These are phyloP conservation scores for Dactylorhiza incarnata DNA, from an alignment of 106 monocot genomes.

Conservation along the genomic window DNA sequence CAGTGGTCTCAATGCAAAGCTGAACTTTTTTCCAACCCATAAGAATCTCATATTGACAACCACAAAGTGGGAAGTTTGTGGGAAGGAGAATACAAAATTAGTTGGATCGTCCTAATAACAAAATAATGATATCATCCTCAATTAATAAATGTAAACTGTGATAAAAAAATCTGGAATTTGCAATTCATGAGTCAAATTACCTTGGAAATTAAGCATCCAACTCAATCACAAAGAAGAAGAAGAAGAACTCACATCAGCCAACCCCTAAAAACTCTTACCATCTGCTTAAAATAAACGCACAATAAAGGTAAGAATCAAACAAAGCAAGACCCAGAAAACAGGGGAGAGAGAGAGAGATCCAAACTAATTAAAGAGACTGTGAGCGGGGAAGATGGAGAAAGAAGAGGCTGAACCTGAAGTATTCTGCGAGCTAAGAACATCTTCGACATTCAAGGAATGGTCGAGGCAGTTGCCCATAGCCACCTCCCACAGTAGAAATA, in stretches of 20 bases:
- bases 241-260: background rate
- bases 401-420: conserved; percentile 20
- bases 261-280: background rate
- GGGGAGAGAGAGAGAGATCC: background rate
- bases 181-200: too few relatives aligned
- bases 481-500: background rate
- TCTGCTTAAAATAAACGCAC: background rate
- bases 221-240: background rate
- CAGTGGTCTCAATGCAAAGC: background rate
- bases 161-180: too few relatives aligned
- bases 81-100: background rate
- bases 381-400: background rate
- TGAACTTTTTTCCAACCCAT: background rate
- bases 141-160: background rate
- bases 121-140: background rate
- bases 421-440: conserved; percentile 22
- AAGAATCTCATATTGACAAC: background rate
- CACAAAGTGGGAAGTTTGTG: too few relatives aligned
- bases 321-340: background rate
- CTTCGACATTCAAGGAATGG: conserved; percentile 31
- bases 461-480: conserved; percentile 67
- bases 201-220: too few relatives aligned
- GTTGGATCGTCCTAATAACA: background rate
- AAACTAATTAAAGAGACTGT: background rate
- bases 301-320: background rate